These are phyloP conservation scores for Populus trichocarpa DNA, from an alignment of 441 rosid genomes.

Conservation along the genomic window DNA sequence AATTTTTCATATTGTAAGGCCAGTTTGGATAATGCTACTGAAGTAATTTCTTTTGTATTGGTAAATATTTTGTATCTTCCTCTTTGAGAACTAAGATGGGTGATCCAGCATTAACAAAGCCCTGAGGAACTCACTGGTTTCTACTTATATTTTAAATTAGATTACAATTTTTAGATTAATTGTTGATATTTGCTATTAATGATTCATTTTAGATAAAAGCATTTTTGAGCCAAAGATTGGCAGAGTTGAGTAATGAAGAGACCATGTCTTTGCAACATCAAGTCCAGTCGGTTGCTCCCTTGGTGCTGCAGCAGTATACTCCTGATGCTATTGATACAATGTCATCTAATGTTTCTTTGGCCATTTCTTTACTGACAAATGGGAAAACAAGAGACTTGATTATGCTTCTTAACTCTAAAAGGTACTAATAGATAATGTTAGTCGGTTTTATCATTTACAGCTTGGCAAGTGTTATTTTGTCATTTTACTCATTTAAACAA, in stretches of 20 bases:
- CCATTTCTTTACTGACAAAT: slow-evolving; percentile 74
- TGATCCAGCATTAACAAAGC: not conserved
- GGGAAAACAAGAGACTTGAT: slow-evolving; percentile 80
- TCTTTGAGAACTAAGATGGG: not conserved
- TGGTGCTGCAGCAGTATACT: slow-evolving; percentile 85
- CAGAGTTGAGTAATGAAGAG: slow-evolving; percentile 72
- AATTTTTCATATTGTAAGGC: not conserved
- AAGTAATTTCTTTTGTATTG: not conserved
- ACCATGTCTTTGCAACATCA: slow-evolving; percentile 88
- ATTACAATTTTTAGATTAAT: not conserved
- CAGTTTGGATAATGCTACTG: slow-evolving; percentile 6
- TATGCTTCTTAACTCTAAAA: slow-evolving; percentile 92
- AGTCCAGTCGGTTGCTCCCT: slow-evolving; percentile 88
- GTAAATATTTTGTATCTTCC: not conserved
- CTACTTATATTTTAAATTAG: not conserved
- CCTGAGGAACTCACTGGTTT: not conserved
- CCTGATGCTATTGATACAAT: slow-evolving; percentile 77
- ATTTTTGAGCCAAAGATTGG: slow-evolving; percentile 71
- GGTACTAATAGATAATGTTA: slow-evolving; percentile 38
- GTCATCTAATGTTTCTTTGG: slow-evolving; percentile 57
- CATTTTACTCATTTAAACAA: not conserved
- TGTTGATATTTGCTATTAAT: slow-evolving; percentile 15
- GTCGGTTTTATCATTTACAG: slow-evolving; percentile 3
- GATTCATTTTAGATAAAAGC: slow-evolving; percentile 66
- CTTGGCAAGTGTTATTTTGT: not conserved